A percentile compares a stretch with the other conserved stretches of the same genome.
These are phyloP conservation scores for Debaryomyces fabryi DNA, from an alignment of 1,139 yeast genomes.

Conservation along the genomic window DNA sequence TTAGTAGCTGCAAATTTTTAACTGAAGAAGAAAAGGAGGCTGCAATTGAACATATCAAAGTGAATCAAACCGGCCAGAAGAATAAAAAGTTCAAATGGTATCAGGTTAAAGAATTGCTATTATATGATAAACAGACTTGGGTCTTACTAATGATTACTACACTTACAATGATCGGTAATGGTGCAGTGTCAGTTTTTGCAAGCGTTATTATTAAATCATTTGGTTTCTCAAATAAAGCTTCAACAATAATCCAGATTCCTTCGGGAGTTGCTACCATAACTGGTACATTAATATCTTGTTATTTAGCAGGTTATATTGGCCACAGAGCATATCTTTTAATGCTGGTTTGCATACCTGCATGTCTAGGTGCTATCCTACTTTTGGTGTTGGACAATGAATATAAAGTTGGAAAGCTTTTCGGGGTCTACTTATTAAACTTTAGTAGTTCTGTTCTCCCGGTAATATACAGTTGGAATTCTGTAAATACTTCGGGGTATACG, in stretches of 20 bases:
- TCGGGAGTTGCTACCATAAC: background rate
- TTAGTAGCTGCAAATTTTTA: slow-evolving; percentile 37
- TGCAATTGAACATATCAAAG: slow-evolving; percentile 12
- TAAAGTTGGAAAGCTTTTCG: too few relatives aligned
- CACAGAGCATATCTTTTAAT: slow-evolving; percentile 14
- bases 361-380: too few relatives aligned
- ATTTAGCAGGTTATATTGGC: background rate
- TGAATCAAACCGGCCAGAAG: slow-evolving; percentile 8
- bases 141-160: slow-evolving; percentile 1
- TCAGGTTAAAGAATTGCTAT: slow-evolving; percentile 11
- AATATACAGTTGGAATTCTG: too few relatives aligned
- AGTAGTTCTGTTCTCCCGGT: too few relatives aligned
- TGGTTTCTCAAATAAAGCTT: background rate
- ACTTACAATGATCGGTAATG: background rate
- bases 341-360: too few relatives aligned
- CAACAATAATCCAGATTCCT: background rate
- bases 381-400: too few relatives aligned
- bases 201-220: background rate
- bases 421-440: too few relatives aligned
- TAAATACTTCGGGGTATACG: too few relatives aligned
- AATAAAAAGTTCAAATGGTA: slow-evolving; percentile 4
- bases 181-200: background rate
- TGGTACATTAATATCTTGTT: background rate
- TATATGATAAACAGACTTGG: slow-evolving; percentile 10
- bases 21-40: background rate